Evolutionary conservation across 2,329 filamentous ascomycete species (phyloP).

Genomic region (Alternaria metachromatica): DNA sequence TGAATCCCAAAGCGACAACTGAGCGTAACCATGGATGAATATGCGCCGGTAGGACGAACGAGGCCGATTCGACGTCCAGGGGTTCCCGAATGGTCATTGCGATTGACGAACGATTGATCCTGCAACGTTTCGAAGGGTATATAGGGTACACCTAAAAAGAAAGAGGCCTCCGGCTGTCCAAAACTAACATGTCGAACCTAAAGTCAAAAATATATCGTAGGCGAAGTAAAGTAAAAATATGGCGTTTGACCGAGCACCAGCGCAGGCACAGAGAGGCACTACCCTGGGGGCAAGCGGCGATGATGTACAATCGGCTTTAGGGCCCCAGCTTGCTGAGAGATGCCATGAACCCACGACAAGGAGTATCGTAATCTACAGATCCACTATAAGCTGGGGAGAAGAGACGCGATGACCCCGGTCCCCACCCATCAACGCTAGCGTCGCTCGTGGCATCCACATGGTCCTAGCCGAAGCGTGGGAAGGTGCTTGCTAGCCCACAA

Average conservation of each 20-base stretch:
- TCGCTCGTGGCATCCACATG: constrained; percentile 8
- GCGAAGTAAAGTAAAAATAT: constrained; percentile 3
- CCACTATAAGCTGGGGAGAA: constrained; percentile 19
- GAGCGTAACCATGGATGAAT: constrained; percentile 54
- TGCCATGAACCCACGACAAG: constrained; percentile 10
- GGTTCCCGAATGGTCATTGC: constrained; percentile 28
- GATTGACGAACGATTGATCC: background rate
- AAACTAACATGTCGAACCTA: constrained; percentile 28
- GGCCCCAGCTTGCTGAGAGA: constrained; percentile 15
- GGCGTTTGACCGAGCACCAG: constrained; percentile 3
- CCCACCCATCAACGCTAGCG: constrained; percentile 13
- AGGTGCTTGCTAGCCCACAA: constrained; percentile 2
- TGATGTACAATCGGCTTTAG: constrained; percentile 31
- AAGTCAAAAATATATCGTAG: background rate
- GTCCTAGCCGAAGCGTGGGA: background rate
- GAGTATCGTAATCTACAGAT: constrained; percentile 13
- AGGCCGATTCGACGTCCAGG: constrained; percentile 36
- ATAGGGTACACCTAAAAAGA: constrained; percentile 20
- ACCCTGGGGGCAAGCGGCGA: constrained; percentile 18
- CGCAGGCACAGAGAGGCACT: constrained; percentile 8
- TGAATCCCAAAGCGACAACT: constrained; percentile 54
- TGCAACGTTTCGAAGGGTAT: background rate
- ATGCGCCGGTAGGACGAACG: constrained; percentile 43
- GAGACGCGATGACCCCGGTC: constrained; percentile 4
- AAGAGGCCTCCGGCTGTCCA: constrained; percentile 10